A percentile compares a stretch with the other conserved stretches of the same genome.
These are phyloP conservation scores for Raphanus sativus DNA, from an alignment of 345 rosid genomes.

Conservation along the genomic window DNA sequence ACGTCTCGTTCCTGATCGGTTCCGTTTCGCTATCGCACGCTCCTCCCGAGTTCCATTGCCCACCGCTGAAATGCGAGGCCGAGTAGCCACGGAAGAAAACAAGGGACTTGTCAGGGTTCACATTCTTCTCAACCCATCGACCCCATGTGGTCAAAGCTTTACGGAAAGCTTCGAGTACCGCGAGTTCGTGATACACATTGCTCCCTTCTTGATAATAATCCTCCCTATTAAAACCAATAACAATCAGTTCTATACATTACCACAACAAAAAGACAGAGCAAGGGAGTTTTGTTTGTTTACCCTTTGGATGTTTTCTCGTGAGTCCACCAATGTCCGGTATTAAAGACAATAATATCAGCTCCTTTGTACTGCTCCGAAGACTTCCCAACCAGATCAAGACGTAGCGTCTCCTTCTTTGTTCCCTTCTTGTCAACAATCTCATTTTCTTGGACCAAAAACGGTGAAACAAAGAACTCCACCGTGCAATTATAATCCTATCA, in stretches of 20 bases:
- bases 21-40: slow-evolving; percentile 81
- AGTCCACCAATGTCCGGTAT: slow-evolving; percentile 99
- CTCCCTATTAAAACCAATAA: slow-evolving; percentile 49
- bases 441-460: slow-evolving; percentile 95
- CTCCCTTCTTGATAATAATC: slow-evolving; percentile 98
- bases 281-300: slow-evolving; percentile 37
- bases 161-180: slow-evolving; percentile 91
- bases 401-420: slow-evolving; percentile 70
- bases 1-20: slow-evolving; percentile 79
- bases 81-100: slow-evolving; percentile 97
- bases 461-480: slow-evolving; percentile 85
- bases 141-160: slow-evolving; percentile 95
- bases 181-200: slow-evolving; percentile 74
- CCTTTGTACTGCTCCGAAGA: slow-evolving; percentile 68
- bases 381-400: slow-evolving; percentile 82
- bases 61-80: slow-evolving; percentile 92
- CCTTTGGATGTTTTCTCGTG: slow-evolving; percentile 95
- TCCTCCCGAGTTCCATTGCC: slow-evolving; percentile 99
- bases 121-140: slow-evolving; percentile 89
- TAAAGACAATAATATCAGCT: slow-evolving; percentile 85
- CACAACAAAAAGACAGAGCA: not conserved
- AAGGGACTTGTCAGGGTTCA: slow-evolving; percentile 66
- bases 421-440: slow-evolving; percentile 62
- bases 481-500: slow-evolving; percentile 72
- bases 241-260: not conserved